Percentiles rank a stretch among this genome's conserved stretches.
Conservation (phyloP, 2,329 filamentous ascomycete species). For the Pyrenophora tritici-repentis region DNA sequence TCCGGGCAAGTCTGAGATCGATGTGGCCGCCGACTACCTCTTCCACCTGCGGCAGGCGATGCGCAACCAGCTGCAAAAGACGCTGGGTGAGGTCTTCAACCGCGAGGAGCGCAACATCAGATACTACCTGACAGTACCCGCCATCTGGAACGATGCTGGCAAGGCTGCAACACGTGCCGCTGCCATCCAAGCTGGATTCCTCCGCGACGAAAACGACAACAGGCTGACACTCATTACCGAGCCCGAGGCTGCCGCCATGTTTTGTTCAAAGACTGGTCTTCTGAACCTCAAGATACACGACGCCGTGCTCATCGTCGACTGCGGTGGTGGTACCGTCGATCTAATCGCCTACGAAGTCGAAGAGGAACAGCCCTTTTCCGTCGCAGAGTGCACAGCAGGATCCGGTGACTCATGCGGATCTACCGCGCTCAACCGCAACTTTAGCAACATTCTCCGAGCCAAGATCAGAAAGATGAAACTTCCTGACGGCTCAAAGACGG, state of each 20-base stretch:
- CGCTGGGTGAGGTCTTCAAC: slow-evolving; percentile 95
- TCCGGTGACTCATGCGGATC: slow-evolving; percentile 98
- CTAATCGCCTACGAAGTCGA: slow-evolving; percentile 98
- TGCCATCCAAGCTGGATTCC: slow-evolving; percentile 94
- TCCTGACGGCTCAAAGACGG: slow-evolving; percentile 93
- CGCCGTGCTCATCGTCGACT: slow-evolving; percentile 97
- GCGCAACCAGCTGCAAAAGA: slow-evolving; percentile 94
- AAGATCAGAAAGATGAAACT: slow-evolving; percentile 99
- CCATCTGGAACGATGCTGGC: slow-evolving; percentile 98
- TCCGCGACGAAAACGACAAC: slow-evolving; percentile 97
- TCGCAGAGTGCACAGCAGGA: slow-evolving; percentile 94
- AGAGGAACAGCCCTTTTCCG: slow-evolving; percentile 94
- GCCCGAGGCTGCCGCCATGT: slow-evolving; percentile 94
- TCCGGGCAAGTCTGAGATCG: slow-evolving; percentile 97
- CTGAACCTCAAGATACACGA: slow-evolving; percentile 98
- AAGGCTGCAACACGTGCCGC: slow-evolving; percentile 96
- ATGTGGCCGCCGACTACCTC: slow-evolving; percentile 98
- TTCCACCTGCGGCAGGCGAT: slow-evolving; percentile 98
- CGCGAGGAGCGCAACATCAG: slow-evolving; percentile 96
- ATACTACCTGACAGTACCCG: slow-evolving; percentile 97
- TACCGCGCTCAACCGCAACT: slow-evolving; percentile 97
- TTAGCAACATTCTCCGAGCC: slow-evolving; percentile 94
- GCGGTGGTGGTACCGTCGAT: slow-evolving; percentile 97
- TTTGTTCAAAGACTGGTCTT: slow-evolving; percentile 95
- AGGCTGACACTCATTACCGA: slow-evolving; percentile 92